These are phyloP conservation scores for Diaporthe nobilis DNA, from an alignment of 2,329 filamentous ascomycete species.

Conservation along the genomic window DNA sequence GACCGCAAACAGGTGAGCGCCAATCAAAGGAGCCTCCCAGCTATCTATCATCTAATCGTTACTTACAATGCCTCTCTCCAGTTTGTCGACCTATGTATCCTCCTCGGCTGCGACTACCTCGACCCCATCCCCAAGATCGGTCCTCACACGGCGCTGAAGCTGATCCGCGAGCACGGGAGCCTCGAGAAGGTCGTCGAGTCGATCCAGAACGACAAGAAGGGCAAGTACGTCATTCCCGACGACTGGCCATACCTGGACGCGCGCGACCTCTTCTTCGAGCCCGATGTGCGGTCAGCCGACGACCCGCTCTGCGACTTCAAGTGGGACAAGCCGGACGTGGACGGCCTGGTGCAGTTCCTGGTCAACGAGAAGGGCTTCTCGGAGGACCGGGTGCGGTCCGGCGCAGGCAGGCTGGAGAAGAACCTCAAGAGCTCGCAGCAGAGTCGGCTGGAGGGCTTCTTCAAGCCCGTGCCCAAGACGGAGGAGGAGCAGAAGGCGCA, in stretches of 20 bases:
- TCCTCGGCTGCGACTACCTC: conserved; percentile 97
- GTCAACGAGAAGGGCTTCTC: conserved; percentile 97
- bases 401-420: conserved; percentile 85
- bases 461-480: conserved; percentile 92
- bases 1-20: conserved; percentile 80
- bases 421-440: conserved; percentile 93
- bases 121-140: conserved; percentile 97
- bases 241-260: conserved; percentile 97
- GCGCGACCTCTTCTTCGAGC: conserved; percentile 90
- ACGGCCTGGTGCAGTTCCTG: conserved; percentile 90
- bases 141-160: conserved; percentile 89
- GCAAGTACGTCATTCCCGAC: conserved; percentile 89
- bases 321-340: conserved; percentile 94
- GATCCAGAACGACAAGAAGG: conserved; percentile 81
- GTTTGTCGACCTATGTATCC: conserved; percentile 98
- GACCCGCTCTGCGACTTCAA: conserved; percentile 95
- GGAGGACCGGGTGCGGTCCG: conserved; percentile 90
- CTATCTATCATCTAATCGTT: background rate
- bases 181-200: conserved; percentile 89
- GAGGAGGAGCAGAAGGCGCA: conserved; percentile 85
- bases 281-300: conserved; percentile 87
- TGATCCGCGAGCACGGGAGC: conserved; percentile 92
- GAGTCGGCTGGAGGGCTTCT: conserved; percentile 93
- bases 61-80: conserved; percentile 53
- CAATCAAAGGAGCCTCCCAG: background rate